Evolutionary conservation across 306 rosid species (phyloP).

Genomic region (Pterocarpus santalinus): DNA sequence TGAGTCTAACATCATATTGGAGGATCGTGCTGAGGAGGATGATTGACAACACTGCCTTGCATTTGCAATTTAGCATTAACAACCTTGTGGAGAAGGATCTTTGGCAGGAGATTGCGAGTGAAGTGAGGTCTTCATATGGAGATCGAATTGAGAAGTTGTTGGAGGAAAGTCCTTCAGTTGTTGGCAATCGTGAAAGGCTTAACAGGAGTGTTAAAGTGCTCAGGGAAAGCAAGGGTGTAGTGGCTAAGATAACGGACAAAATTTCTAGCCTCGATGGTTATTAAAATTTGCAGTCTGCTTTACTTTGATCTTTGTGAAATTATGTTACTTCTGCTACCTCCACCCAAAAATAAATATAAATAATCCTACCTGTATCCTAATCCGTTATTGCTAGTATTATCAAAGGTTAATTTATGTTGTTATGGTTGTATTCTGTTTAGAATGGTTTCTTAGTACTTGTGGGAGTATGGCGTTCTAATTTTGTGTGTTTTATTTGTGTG

Average conservation of each 20-base stretch:
- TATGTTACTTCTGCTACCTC: too few species aligned
- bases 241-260: conserved; percentile 51
- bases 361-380: too few species aligned
- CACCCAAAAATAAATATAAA: too few species aligned
- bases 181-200: conserved; percentile 50
- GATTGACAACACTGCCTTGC: conserved; percentile 57
- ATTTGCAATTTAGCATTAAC: conserved; percentile 50
- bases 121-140: conserved; percentile 31
- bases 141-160: conserved; percentile 56
- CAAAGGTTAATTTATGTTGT: conserved; percentile 42
- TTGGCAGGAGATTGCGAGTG: conserved; percentile 47
- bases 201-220: conserved; percentile 48
- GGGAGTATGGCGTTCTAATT: too few species aligned
- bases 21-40: conserved; percentile 56
- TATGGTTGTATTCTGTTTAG: too few species aligned
- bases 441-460: too few species aligned
- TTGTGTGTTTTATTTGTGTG: too few species aligned
- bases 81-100: conserved; percentile 51
- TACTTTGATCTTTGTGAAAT: too few species aligned
- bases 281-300: too few species aligned
- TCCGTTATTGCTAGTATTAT: too few species aligned
- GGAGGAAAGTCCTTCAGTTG: conserved; percentile 59
- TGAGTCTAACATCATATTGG: conserved; percentile 60
- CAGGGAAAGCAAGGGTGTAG: conserved; percentile 46
- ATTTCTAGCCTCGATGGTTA: neutral